Base-by-base conservation (phyloP, 2,329 filamentous ascomycete genomes). In the Pseudomassariella vexata region DNA sequence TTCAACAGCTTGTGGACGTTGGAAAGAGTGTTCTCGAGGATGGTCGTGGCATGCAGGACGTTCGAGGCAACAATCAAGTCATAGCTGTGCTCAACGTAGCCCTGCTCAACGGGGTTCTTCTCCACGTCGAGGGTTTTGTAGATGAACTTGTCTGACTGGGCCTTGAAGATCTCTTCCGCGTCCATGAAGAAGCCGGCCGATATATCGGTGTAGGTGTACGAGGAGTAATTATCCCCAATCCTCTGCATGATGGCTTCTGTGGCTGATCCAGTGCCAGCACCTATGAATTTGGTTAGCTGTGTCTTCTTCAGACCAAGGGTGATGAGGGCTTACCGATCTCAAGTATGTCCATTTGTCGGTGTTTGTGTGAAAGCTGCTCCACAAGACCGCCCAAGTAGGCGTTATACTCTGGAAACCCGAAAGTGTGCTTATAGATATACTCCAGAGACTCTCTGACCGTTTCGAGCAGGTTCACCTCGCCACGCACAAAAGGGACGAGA, bases 71-170 rank as follows among this genome's bases (percentile, higher is more conserved):
- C 16, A 10, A 48, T 32, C 15, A 47, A 7, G 26, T 47, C 45
- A 30, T 36, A 46, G 4, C 16, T 24, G 1, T 7, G 7, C 11
- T 11, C 11, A 9, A 18, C 27, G 12, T 36, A 32, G 5, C 22
- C 21, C 21, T 30, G 24, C 4, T 8, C 12, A 4, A 18, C 21
- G n/a, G 33, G 27, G 11, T 50, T 46, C 8, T 41, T 35, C 15
- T 52, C 44, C n/a, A 57, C 40, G 28, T 62, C 48, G 2, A 44
- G 38, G 3, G 43, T 39, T 19, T 43, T 40, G 38, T 45, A 61
- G 9, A 42, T 37, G 40, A 61, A 48, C 16, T 43, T 42, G 3
- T 43, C 26, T 3, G 38, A 35, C 22, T 47, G 10, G 41, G 7
- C 15, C n/a, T 12, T 6, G 10, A 28, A 34, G 10, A 6, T 8